These are phyloP conservation scores for Phytophthora vignae DNA, from an alignment of 352 stramenopile species.

Conservation along the genomic window DNA sequence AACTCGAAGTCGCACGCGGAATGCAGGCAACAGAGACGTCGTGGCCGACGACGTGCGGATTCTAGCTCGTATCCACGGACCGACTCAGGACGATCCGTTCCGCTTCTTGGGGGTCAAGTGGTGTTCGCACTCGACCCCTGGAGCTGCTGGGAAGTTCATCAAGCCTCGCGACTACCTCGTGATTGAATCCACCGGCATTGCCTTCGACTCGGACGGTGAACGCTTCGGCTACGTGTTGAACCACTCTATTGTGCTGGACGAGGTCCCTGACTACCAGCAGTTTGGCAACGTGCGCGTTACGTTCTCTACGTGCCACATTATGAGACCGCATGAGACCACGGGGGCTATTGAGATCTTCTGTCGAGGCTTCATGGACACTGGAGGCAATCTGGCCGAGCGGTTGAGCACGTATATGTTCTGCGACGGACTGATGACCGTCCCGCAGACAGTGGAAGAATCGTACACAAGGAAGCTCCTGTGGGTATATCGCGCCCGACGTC, in stretches of 20 bases:
- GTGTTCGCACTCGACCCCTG: constrained; percentile 27
- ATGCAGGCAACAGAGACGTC: constrained; percentile 30
- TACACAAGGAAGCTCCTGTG: constrained; percentile 68
- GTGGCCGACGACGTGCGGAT: constrained; percentile 37
- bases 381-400: constrained; percentile 30
- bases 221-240: constrained; percentile 44
- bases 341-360: constrained; percentile 52
- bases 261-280: constrained; percentile 39
- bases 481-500: constrained; percentile 16
- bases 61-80: constrained; percentile 45
- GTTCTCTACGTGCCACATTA: constrained; percentile 50
- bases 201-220: constrained; percentile 37
- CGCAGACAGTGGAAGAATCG: constrained; percentile 51
- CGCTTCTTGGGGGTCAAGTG: constrained; percentile 61
- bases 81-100: constrained; percentile 49
- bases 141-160: constrained; percentile 35
- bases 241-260: constrained; percentile 42
- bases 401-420: constrained; percentile 40
- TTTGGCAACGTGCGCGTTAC: constrained; percentile 34
- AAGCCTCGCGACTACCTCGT: constrained; percentile 59
- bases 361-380: constrained; percentile 45
- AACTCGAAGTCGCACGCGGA: constrained; percentile 32
- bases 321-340: constrained; percentile 25
- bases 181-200: constrained; percentile 57
- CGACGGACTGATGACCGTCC: constrained; percentile 42